Base-by-base conservation (phyloP, 2,329 filamentous ascomycete genomes). In the Lasiodiplodia sp. region DNA sequence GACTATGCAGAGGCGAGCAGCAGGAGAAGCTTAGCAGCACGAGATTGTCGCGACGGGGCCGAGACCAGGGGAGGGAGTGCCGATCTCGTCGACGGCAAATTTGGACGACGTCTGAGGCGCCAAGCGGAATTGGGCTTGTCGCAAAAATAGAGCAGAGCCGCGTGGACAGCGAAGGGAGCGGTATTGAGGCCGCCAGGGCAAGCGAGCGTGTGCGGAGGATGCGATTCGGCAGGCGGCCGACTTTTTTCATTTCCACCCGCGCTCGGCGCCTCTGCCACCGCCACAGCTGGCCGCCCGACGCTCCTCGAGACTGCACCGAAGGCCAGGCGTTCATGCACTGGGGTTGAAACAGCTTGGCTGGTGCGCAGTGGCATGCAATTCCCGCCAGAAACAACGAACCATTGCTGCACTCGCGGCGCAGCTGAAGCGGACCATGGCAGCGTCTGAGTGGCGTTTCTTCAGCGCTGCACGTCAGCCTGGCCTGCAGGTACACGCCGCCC, bases 71-170 rank as follows among this genome's bases (percentile, higher is more conserved):
- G 44, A n/a, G 47, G 18, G 40, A 28, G 23, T 64, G 44, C 23
- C 28, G 60, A 64, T 64, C 60, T 14, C 3, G 28, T 38, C 44
- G 60, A 16, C 21, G 12, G 60, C 52, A 64, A 38, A 52, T 38
- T 38, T 38, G 11, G 28, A 31, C 44, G 28, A 56, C 53, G 53
- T 38, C 31, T 34, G 31, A 31, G 53, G 53, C 28, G 25, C 28
- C 25, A 21, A 56, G 31, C 53, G 53, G 28, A 38, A 56, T 56
- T 34, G 18, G 31, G n/a, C 31, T 34, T 56, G 31, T 56, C 28
- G 53, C 53, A 56, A 37, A 37, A 37, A 56, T 56, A 56, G 53
- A 56, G 51, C 23, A 53, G 53, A 56, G 53, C 53, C 53, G 53
- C 53, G 53, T 34, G 53, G 31, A 37, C 51, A 56, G 18, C 28